Conservation (phyloP, 306 rosid genomes). For the Psophocarpus tetragonolobus region DNA sequence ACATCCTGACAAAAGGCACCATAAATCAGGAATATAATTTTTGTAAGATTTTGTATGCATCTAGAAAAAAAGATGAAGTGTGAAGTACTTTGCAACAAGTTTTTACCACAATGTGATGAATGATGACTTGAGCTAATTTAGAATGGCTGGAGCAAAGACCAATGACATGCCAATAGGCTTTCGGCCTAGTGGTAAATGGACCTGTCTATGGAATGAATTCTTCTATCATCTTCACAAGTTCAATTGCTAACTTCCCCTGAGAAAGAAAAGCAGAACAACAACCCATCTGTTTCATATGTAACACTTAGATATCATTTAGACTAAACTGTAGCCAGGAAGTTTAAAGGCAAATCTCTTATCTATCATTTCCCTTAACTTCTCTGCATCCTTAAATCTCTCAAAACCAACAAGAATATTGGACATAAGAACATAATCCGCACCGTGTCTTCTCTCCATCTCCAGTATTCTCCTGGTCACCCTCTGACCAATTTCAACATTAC, state of each 20-base stretch:
- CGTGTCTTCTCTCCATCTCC: constrained; percentile 8
- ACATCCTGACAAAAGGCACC: too few species aligned
- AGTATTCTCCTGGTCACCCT: neutral
- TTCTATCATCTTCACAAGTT: too few species aligned
- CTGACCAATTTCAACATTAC: constrained; percentile 5
- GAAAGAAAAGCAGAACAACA: neutral
- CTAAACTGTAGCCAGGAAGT: constrained; percentile 3
- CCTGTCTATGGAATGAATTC: too few species aligned
- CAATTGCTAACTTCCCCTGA: neutral
- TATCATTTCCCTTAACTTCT: neutral
- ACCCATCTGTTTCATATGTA: neutral
- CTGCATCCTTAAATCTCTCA: neutral
- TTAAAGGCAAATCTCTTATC: neutral
- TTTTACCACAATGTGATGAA: too few species aligned
- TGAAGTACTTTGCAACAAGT: too few species aligned
- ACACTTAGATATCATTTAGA: neutral
- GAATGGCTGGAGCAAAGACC: too few species aligned
- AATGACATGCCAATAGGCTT: too few species aligned
- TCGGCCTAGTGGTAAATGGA: too few species aligned
- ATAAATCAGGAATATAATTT: too few species aligned
- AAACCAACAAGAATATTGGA: neutral
- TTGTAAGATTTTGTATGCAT: too few species aligned
- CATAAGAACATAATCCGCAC: constrained; percentile 10
- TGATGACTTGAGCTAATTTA: too few species aligned
- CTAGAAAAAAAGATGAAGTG: too few species aligned